Evolutionary conservation across 129 eudicot genomes (phyloP), one percentile per base, ranked within the genome.

Genomic region (Tagetes erecta): DNA sequence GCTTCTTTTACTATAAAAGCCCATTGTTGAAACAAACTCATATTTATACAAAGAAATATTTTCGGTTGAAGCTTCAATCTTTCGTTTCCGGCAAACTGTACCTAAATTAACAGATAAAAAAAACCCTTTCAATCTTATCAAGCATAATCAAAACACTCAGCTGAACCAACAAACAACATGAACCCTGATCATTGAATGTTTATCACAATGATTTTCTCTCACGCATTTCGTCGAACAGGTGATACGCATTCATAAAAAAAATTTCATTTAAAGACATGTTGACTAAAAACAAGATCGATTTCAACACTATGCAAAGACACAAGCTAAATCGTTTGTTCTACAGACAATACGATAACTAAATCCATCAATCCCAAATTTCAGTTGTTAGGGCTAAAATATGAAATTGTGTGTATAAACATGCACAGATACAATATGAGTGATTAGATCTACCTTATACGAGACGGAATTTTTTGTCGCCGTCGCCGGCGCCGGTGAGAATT

Each of bases 1-100:
- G 92, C 95, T 79, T 88, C 95, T 71, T 84, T 86, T 37, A 64
- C 82, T 64, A 87, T 36, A 70, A 76, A 72, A 8, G 83, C 78
- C 84, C 88, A 82, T 72, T 55, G 58, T 67, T 70, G 81, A 72
- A 79, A 79, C 47, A 66, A 58, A 67, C 75, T 87, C 86, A 85
- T 84, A 20, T 41, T 66, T 51, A 56, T 39, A 44, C 3, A 36
- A 35, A 60, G 9, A 68, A 45, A 49, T 27, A 49, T 37, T 60
- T 78, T 38, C 42, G 57, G 67, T 11, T 60, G 64, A n/a, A 44
- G 62, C 80, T 55, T 76, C 60, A 76, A 69, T 68, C 45, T 44
- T 68, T 44, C 45, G 59, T 20, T 53, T 57, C 35, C 40, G 1
- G 13, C n/a, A 60, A 60, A 59, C 50, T 3, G 45, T 51, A 39